Percentiles rank a stretch among this genome's conserved stretches.
phyloP scores from a whole-genome alignment of 2,329 filamentous ascomycete genomes.

The Epichloe scottii region DNA sequence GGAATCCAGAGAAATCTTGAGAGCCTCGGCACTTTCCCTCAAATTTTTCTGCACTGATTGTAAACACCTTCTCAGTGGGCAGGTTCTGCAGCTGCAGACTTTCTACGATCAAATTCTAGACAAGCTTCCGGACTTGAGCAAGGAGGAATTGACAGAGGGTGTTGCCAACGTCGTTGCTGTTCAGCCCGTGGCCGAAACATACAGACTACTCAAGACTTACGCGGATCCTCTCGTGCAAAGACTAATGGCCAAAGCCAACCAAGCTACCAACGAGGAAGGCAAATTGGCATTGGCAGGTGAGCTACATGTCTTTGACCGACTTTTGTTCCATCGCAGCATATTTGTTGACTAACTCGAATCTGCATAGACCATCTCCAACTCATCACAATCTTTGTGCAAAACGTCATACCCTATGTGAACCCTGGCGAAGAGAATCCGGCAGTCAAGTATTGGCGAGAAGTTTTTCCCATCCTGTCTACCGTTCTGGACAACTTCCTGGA shows the following conservation, averaged over 20 bases:
- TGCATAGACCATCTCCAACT: constrained; percentile 71
- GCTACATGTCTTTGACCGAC: constrained; percentile 10
- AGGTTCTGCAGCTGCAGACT: constrained; percentile 74
- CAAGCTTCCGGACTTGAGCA: constrained; percentile 70
- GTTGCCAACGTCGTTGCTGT: constrained; percentile 84
- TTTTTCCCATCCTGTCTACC: constrained; percentile 75
- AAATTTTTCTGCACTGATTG: constrained; percentile 97
- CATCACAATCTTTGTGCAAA: constrained; percentile 79
- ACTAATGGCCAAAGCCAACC: constrained; percentile 76
- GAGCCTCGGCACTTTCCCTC: constrained; percentile 85
- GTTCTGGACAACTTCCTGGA: constrained; percentile 79
- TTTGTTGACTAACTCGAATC: not conserved
- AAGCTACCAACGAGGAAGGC: constrained; percentile 67
- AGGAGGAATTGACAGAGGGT: constrained; percentile 93
- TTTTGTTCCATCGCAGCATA: not conserved
- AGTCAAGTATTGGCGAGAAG: constrained; percentile 91
- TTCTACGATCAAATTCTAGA: constrained; percentile 90
- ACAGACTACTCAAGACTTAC: constrained; percentile 79
- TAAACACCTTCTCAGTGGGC: constrained; percentile 69
- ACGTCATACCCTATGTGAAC: constrained; percentile 60
- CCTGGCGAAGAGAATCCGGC: constrained; percentile 69
- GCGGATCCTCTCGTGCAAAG: constrained; percentile 81
- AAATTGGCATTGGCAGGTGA: constrained; percentile 77
- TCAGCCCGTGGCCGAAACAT: constrained; percentile 68
- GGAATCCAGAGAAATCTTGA: constrained; percentile 77